phyloP scores from a whole-genome alignment of 2,329 filamentous ascomycete genomes.

The Epicoccum nigrum region DNA sequence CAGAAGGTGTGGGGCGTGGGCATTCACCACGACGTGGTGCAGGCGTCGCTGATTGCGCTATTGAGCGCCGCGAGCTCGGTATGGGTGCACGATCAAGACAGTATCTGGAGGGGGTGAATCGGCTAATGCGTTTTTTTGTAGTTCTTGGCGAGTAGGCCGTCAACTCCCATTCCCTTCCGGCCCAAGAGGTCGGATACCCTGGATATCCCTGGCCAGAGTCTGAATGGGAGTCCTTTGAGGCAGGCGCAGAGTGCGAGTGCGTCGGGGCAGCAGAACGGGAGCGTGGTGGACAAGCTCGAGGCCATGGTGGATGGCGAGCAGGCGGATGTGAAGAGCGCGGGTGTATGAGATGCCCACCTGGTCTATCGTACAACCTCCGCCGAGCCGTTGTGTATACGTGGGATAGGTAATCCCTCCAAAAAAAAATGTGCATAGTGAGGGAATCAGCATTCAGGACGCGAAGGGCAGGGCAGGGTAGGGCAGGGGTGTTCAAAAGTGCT shows the following conservation, averaged over 20 bases:
- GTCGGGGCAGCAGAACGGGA: conserved; percentile 17
- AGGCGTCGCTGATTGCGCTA: conserved; percentile 85
- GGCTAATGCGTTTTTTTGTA: conserved; percentile 43
- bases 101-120: neutral
- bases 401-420: too few species aligned
- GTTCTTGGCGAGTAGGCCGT: conserved; percentile 75
- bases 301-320: conserved; percentile 36
- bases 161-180: conserved; percentile 70
- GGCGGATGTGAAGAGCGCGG: conserved; percentile 27
- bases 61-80: conserved; percentile 86
- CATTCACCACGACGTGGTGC: conserved; percentile 90
- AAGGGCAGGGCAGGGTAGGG: too few species aligned
- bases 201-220: conserved; percentile 35
- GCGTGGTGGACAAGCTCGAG: conserved; percentile 37
- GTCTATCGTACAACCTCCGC: too few species aligned
- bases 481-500: too few species aligned
- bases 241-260: conserved; percentile 9
- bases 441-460: too few species aligned
- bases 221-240: conserved; percentile 24
- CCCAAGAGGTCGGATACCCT: conserved; percentile 61
- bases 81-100: conserved; percentile 49
- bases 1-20: conserved; percentile 88
- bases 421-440: too few species aligned
- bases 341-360: conserved; percentile 22
- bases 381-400: too few species aligned